Evolutionary conservation across 2,329 filamentous ascomycete genomes (phyloP), one percentile per base, ranked within the genome.

Genomic region (Aspergillus sp.): DNA sequence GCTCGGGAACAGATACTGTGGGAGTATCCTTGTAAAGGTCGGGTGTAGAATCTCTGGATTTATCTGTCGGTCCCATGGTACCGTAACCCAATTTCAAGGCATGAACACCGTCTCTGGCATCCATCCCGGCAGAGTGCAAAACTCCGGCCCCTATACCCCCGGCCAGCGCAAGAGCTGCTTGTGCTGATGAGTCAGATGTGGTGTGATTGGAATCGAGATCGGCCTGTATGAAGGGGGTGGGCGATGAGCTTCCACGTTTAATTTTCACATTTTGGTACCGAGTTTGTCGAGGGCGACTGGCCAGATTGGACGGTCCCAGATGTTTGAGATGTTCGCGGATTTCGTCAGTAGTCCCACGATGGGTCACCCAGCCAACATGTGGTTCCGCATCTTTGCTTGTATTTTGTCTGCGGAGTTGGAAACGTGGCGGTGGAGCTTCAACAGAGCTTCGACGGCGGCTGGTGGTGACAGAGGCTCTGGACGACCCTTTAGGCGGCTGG

Each of bases 91-190:
- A 68, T 43, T 75, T 71, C 7, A 85, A 58, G 28, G 79, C 81
- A 54, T 82, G 79, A 2, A 81, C 79, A 33, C 81, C 84, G 57
- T 85, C 83, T 53, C 80, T 83, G 1, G 79, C 79, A 7, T 79
- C 76, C 29, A 73, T 69, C 7, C 76, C 79, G 30, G 79, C 76
- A 39, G 73, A 73, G 44, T 66, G 67, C 1, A 82, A 63, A 7
- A 80, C 58, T 10, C 76, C 76, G 51, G 76, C 75, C 2, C 77
- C 77, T 48, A 77, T 71, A 2, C 76, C 76, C 30, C 73, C 74
- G 45, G 73, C 66, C 32, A 71, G 67, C n/a, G 61, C 43, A 28
- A 65, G 53, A 35, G 60, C 54, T 1, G 57, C 50, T 26, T 55
- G 51, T 36, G 57, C 58, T 33, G 63, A 57, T 8, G 62, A 51